Evolutionary conservation across 768 basidiomycete species (phyloP).

Genomic region (Termitomyces sp.): DNA sequence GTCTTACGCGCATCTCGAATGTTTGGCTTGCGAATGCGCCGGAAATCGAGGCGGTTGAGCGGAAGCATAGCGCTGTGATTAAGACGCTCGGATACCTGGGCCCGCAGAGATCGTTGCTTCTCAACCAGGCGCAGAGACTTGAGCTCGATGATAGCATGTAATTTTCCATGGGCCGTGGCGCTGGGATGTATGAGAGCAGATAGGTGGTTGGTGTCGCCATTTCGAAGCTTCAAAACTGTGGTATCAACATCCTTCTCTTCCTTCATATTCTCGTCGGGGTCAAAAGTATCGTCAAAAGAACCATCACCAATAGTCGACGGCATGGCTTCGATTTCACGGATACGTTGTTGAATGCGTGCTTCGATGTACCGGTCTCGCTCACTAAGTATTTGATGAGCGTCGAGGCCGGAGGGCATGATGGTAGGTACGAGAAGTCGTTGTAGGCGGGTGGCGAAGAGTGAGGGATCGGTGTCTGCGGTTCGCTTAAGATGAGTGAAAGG

Average conservation of each 20-base stretch:
- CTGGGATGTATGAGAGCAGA: constrained; percentile 50
- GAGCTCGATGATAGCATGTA: constrained; percentile 90
- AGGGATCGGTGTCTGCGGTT: constrained; percentile 53
- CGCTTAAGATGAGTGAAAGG: constrained; percentile 82
- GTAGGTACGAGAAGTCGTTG: constrained; percentile 85
- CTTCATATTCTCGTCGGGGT: constrained; percentile 36
- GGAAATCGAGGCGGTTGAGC: constrained; percentile 89
- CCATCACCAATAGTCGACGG: constrained; percentile 81
- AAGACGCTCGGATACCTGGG: constrained; percentile 81
- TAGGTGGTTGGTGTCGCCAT: constrained; percentile 18
- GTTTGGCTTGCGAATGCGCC: constrained; percentile 79
- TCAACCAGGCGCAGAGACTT: constrained; percentile 86
- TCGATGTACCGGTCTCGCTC: constrained; percentile 92
- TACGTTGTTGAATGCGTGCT: constrained; percentile 83
- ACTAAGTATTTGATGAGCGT: constrained; percentile 86
- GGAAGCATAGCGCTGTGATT: constrained; percentile 87
- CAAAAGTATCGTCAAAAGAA: constrained; percentile 47
- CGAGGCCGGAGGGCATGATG: constrained; percentile 87
- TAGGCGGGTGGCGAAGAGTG: constrained; percentile 65
- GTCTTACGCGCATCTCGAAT: constrained; percentile 87
- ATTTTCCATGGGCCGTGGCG: constrained; percentile 71
- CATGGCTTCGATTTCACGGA: constrained; percentile 78
- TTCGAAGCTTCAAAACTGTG: constrained; percentile 22
- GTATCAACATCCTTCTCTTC: constrained; percentile 41
- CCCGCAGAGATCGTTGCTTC: constrained; percentile 86